Evolutionary conservation across 208 protist species (phyloP), one percentile per base, ranked within the genome.

Genomic region (Herpetomonas tarakana): DNA sequence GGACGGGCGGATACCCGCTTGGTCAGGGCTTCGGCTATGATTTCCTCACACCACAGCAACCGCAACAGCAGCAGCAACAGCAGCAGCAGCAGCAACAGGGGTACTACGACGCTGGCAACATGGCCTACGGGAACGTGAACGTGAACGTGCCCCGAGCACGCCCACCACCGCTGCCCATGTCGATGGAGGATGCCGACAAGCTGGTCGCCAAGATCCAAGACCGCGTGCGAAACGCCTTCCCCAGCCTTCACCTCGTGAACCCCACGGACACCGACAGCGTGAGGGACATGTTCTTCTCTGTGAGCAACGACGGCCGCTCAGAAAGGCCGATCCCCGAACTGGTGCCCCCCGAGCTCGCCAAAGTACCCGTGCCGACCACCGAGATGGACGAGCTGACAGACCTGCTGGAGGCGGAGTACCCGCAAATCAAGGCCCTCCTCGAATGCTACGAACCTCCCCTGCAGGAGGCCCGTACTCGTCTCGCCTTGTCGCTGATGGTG

Each of bases 301-400:
- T 47, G 24, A 19, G 62, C 30, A 59, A 63, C 14, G 52, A 50
- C 21, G 47, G 41, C 7, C 56, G 35, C 26, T 12, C 29, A 38
- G 27, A 12, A 1, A 45, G 49, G 16, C 38, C 16, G 4, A 28
- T 55, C 7, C 38, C 68, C 7, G 30, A 49, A 9, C 46, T 76
- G 3, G 70, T 62, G 18, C 55, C 49, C 16, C 60, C 71, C n/a
- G 19, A 29, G 1, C 12, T 39, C 18, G 58, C 55, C 16, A 21
- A 63, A 2, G 50, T 73, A 0, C 77, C 77, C 0, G 19, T 52
- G 0, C 60, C 70, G 25, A 79, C 49, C 58, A 60, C 70, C 6
- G 84, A 91, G 53, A 74, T 91, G 24, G 68, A 74, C n/a, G 80
- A 84, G 7, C 54, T 88, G 26, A 71, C 82, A 3, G 18, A 51